A percentile compares a stretch with the other conserved stretches of the same genome.
Evolutionary conservation across 176 grass and related monocot species (phyloP).

Genomic region (Cenchrus americanus): DNA sequence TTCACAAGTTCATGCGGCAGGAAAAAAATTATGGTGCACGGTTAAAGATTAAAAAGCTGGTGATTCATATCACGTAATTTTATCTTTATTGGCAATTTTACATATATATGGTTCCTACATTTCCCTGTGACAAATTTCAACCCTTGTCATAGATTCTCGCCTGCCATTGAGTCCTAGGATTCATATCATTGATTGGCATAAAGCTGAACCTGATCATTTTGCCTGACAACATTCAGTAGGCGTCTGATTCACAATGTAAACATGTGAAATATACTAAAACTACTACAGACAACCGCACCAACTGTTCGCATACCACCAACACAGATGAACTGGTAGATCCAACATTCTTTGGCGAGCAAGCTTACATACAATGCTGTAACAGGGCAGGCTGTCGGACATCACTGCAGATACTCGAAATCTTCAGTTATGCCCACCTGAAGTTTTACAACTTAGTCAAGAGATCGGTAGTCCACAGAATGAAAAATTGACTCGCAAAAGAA

Average conservation of each 20-base stretch:
- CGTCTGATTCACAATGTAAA: neutral
- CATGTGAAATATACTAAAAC: neutral
- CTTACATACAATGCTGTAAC: neutral
- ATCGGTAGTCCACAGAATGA: neutral
- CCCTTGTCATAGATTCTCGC: too few species aligned
- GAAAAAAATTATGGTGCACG: too few species aligned
- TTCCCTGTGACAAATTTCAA: neutral
- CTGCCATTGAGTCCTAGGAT: too few species aligned
- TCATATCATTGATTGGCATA: neutral
- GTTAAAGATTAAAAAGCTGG: too few species aligned
- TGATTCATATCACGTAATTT: neutral
- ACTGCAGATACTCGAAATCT: slow-evolving; percentile 89
- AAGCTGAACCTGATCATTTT: neutral
- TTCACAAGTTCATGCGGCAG: too few species aligned
- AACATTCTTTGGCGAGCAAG: neutral
- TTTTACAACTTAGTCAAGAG: slow-evolving; percentile 16
- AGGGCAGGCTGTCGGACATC: slow-evolving; percentile 9
- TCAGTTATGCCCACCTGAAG: slow-evolving; percentile 86
- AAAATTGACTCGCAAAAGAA: neutral
- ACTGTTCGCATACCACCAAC: neutral
- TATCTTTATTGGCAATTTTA: neutral
- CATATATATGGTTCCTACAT: too few species aligned
- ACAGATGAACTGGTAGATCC: slow-evolving; percentile 14
- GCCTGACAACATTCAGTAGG: neutral
- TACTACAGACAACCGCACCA: neutral